These are phyloP conservation scores for Physcomitrium patens DNA, from an alignment of 225 moss, liverwort and hornwort genomes.

Conservation along the genomic window DNA sequence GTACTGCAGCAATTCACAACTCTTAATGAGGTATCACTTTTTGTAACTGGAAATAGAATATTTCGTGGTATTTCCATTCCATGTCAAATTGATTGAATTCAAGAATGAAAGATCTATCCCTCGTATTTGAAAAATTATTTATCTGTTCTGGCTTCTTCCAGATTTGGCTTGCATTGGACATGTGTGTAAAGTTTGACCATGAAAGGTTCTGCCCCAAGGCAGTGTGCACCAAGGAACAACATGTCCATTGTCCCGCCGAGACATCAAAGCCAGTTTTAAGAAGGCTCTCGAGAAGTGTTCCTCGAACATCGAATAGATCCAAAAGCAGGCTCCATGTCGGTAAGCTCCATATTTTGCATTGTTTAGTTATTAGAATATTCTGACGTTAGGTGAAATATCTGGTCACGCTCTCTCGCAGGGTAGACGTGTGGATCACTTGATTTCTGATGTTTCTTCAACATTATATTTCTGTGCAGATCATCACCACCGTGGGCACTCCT, in stretches of 20 bases:
- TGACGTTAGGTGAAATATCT: neutral
- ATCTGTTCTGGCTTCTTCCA: constrained; percentile 4
- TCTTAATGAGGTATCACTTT: constrained; percentile 42
- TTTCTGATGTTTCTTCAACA: no score
- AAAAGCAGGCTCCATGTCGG: constrained; percentile 21
- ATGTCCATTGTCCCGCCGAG: neutral
- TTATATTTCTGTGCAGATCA: neutral
- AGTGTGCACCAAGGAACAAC: neutral
- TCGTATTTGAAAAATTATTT: neutral
- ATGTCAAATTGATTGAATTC: neutral
- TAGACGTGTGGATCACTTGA: no score
- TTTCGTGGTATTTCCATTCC: neutral
- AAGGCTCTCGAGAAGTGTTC: constrained; percentile 35
- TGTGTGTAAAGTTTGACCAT: constrained; percentile 42
- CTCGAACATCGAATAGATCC: constrained; percentile 28
- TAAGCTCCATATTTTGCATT: neutral
- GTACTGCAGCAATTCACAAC: constrained; percentile 33
- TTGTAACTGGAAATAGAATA: neutral
- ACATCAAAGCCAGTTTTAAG: neutral
- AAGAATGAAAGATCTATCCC: neutral
- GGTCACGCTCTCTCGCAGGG: neutral
- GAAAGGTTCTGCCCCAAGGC: constrained; percentile 24
- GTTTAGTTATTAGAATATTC: neutral
- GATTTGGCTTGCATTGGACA: constrained; percentile 45
- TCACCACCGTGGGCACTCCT: neutral